Base-by-base conservation (phyloP, 495 filamentous ascomycete species). In the Thermothielavioides terrestris region DNA sequence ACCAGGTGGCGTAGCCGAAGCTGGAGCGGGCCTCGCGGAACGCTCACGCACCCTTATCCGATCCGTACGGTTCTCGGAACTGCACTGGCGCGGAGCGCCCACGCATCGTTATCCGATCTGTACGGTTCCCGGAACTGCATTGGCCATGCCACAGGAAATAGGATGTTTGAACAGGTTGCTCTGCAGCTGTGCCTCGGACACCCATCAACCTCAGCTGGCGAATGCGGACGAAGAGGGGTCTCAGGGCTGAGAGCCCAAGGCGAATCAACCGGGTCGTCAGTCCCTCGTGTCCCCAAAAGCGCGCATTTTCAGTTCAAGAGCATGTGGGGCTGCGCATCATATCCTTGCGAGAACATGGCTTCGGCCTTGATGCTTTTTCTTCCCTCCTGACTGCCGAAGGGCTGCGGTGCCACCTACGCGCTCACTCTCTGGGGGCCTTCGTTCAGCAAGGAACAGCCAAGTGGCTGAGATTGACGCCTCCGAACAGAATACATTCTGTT, bases 311-410 rank as follows among this genome's bases (percentile, higher is more conserved):
- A n/a, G n/a, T n/a, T n/a, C n/a, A n/a, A n/a, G n/a, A n/a, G n/a
- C n/a, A n/a, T n/a, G n/a, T n/a, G n/a, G n/a, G n/a, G n/a, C n/a
- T n/a, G n/a, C n/a, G n/a, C n/a, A n/a, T n/a, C n/a, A n/a, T n/a
- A n/a, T n/a, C n/a, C 38, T 36, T 8, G 15, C 18, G 2, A 22
- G 10, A 10, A 12, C n/a, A 32, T 25, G 7, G 6, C 9, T 11
- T 43, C 44, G 51, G 28, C 21, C 32, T 39, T 2, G 9, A 30
- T 30, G 27, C 40, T 42, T 28, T 14, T n/a, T 17, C 31, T 34
- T 54, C 52, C 46, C 46, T 54, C 52, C 52, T 46, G 52, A 54
- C 45, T 40, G 9, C 39, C 23, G 38, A 18, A 15, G 6, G 2
- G 10, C 25, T 50, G 34, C 25, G 14, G 52, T 54, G 41, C 41